These are phyloP conservation scores for Globisporangium takayamanum DNA, from an alignment of 352 stramenopile genomes.

Conservation along the genomic window DNA sequence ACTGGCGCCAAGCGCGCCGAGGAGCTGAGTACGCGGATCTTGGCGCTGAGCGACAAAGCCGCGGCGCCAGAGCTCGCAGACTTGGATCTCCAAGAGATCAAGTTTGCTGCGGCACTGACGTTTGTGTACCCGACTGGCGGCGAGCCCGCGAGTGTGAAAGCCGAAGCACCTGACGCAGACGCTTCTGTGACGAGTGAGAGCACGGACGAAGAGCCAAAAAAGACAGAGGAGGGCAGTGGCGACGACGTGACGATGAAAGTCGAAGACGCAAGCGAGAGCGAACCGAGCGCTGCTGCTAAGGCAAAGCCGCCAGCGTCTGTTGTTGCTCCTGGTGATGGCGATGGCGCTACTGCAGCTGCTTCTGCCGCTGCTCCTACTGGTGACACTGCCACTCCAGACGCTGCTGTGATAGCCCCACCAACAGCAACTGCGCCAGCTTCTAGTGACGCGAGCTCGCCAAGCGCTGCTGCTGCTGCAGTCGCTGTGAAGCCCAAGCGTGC, in stretches of 20 bases:
- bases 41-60: slow-evolving; percentile 56
- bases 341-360: neutral
- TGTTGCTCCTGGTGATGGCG: no score
- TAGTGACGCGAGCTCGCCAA: no score
- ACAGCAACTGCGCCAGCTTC: no score
- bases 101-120: slow-evolving; percentile 50
- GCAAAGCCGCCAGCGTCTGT: neutral
- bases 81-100: slow-evolving; percentile 79
- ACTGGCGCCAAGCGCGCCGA: slow-evolving; percentile 59
- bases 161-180: slow-evolving; percentile 12
- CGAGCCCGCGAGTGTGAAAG: slow-evolving; percentile 13
- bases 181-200: neutral
- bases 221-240: neutral
- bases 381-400: no score
- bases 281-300: neutral
- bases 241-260: slow-evolving; percentile 16
- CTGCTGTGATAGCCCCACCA: no score
- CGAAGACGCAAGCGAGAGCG: slow-evolving; percentile 1
- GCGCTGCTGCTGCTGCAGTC: neutral
- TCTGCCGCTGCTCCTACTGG: neutral
- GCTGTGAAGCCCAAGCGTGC: slow-evolving; percentile 28
- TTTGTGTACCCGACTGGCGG: slow-evolving; percentile 48
- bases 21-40: slow-evolving; percentile 56
- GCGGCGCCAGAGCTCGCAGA: slow-evolving; percentile 50
- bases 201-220: slow-evolving; percentile 5